Base-by-base conservation (phyloP, 768 basidiomycete genomes). In the Pleurotus djamor region DNA sequence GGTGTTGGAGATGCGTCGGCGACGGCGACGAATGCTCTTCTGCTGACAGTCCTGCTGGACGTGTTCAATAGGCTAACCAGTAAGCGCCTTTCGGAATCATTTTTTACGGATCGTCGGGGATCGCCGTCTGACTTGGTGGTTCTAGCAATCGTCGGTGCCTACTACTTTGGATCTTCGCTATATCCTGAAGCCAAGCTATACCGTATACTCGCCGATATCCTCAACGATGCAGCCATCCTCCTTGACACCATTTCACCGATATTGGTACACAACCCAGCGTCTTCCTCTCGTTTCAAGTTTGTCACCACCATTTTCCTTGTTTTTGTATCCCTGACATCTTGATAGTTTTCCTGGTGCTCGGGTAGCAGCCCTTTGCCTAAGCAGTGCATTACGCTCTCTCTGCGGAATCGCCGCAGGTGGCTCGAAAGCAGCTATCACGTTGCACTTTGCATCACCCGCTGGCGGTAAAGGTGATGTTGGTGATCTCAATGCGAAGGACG, bases 161-260 rank as follows among this genome's bases (percentile, higher is more conserved):
- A 87, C 65, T 74, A 78, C 44, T 71, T 89, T 16, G 87, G 88
- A 2, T 83, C 87, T 0, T 84, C 82, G 0, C 78, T 90, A 3
- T 83, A 79, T 35, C 85, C 88, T 4, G 88, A 91, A 71, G 85
- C 86, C 0, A 91, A 89, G 68, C 84, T 77, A 0, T 90, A 87
- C 62, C 82, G 88, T 12, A 74, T 88, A 51, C 74, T 87, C 28
- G 88, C 87, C 0, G 88, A 90, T 63, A 74, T 88, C 12, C 72
- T 87, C 61, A 89, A 88, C 60, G 87, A 89, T 60, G 69, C 76
- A 0, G 78, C 86, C 3, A 78, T 85, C 38, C 72, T 87, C 5
- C 71, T 87, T 16, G 87, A 88, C 59, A 81, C 82, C 1, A 61
- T 88, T 6, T 85, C 87, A 0, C 88, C 88, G 2, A 65, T 82